A percentile compares a stretch with the other conserved stretches of the same genome.
phyloP scores from a whole-genome alignment of 2,329 filamentous ascomycete genomes.

The Plenodomus biglobosus region DNA sequence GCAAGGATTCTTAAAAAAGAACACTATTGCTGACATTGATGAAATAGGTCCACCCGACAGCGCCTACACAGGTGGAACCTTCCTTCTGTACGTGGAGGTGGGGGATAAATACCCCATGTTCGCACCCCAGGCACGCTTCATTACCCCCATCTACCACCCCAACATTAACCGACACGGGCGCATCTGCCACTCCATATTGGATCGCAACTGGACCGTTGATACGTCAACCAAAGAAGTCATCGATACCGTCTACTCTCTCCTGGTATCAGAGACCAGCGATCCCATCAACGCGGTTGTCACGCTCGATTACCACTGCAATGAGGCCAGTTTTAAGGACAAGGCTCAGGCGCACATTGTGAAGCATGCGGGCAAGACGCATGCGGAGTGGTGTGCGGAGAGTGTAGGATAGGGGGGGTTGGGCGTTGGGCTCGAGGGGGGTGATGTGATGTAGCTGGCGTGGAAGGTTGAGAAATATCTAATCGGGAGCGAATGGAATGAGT shows the following conservation, averaged over 20 bases:
- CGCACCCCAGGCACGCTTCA: slow-evolving; percentile 40
- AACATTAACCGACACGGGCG: slow-evolving; percentile 44
- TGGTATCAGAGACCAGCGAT: slow-evolving; percentile 34
- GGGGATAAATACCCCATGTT: slow-evolving; percentile 41
- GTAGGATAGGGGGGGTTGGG: slow-evolving; percentile 2
- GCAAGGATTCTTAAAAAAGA: too few relatives aligned
- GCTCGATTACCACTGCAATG: slow-evolving; percentile 37
- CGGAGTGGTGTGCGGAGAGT: slow-evolving; percentile 27
- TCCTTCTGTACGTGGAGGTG: slow-evolving; percentile 44
- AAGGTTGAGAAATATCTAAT: too few relatives aligned
- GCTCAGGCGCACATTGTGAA: slow-evolving; percentile 30
- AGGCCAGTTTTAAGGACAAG: slow-evolving; percentile 36
- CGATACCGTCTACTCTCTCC: slow-evolving; percentile 40
- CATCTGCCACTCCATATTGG: slow-evolving; percentile 42
- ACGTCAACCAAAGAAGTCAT: slow-evolving; percentile 37
- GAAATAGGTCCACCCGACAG: slow-evolving; percentile 24
- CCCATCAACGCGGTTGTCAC: slow-evolving; percentile 37
- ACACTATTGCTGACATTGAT: background rate
- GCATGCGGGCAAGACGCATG: slow-evolving; percentile 33
- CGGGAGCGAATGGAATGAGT: too few relatives aligned
- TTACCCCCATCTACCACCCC: slow-evolving; percentile 44
- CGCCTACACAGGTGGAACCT: slow-evolving; percentile 37
- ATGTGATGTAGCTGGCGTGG: too few relatives aligned
- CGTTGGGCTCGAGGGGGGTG: too few relatives aligned
- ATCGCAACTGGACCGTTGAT: slow-evolving; percentile 43